Evolutionary conservation across 371 early-diverging fungal species (phyloP), one percentile per base, ranked within the genome.

Genomic region (Actinomortierella ambigua): DNA sequence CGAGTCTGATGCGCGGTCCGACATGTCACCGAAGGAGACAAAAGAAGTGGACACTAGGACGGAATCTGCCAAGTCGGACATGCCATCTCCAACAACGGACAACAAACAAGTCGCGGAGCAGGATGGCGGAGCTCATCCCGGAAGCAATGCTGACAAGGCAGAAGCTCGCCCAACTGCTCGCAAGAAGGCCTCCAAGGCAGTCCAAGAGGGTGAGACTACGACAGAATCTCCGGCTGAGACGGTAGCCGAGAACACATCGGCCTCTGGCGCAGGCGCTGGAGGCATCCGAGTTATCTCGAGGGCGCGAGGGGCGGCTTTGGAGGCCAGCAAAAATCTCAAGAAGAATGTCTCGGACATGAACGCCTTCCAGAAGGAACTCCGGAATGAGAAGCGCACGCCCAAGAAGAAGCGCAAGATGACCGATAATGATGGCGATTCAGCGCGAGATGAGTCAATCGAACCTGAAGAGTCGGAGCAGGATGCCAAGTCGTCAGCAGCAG

Each of bases 261-360:
- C 43, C 5, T 29, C 24, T 27, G 14, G 17, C 13, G n/a, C 52
- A 44, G 14, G 23, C 13, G 23, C 52, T 1, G 55, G 65, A 17
- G 50, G 55, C 47, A 48, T 61, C 3, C 71, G 65, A n/a, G 50
- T 61, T 6, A 29, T 57, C 5, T 56, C 69, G 26, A 50, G 55
- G 41, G 55, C 39, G 48, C 54, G 73, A 7, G 73, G 73, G 14
- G 73, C 73, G 9, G 73, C 73, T 3, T n/a, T 73, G 23, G 63
- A 66, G 17, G 73, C 73, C 11, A 63, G 57, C 26, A 66, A 63
- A 26, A 67, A 63, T 1, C 49, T 73, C 46, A 58, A 59, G 24
- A 63, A 67, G 57, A 66, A 63, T 57, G 73, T 66, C 20, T 63
- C 73, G 0, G 73, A 73, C 44, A 73, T 73, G 73, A 73, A 73